Conservation (phyloP, 331 rosid genomes). For the Quercus lobata region DNA sequence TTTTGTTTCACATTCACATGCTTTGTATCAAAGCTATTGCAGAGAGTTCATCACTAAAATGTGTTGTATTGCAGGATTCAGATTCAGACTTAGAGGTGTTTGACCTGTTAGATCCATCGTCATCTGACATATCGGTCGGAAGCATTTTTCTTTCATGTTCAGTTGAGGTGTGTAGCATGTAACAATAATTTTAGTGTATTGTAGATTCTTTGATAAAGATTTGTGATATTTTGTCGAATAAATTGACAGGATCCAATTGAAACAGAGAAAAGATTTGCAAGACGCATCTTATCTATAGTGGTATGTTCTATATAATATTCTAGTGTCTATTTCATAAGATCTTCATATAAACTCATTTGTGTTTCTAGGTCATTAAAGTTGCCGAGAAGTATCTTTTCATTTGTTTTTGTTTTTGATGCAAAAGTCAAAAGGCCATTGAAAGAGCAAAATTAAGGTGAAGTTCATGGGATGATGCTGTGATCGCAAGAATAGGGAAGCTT, state of each 20-base stretch:
- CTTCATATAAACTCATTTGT: not conserved
- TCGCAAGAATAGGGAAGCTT: not conserved
- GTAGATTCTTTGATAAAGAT: constrained; percentile 4
- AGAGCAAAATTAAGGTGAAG: not conserved
- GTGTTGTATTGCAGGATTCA: constrained; percentile 47
- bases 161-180: constrained; percentile 55
- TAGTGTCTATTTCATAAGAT: not conserved
- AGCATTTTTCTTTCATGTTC: constrained; percentile 66
- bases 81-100: constrained; percentile 47
- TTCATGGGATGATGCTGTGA: not conserved
- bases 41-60: not conserved
- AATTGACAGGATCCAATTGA: constrained; percentile 78
- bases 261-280: constrained; percentile 79
- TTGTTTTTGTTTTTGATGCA: not conserved
- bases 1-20: not conserved
- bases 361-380: not conserved
- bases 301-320: constrained; percentile 45
- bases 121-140: constrained; percentile 64
- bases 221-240: constrained; percentile 26
- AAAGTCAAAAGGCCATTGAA: not conserved
- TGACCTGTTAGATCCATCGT: constrained; percentile 71
- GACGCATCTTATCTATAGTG: constrained; percentile 87
- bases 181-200: constrained; percentile 4
- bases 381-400: not conserved
- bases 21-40: not conserved